Conservation (phyloP, 768 basidiomycete species). For the Neoboletus brunneissimus region DNA sequence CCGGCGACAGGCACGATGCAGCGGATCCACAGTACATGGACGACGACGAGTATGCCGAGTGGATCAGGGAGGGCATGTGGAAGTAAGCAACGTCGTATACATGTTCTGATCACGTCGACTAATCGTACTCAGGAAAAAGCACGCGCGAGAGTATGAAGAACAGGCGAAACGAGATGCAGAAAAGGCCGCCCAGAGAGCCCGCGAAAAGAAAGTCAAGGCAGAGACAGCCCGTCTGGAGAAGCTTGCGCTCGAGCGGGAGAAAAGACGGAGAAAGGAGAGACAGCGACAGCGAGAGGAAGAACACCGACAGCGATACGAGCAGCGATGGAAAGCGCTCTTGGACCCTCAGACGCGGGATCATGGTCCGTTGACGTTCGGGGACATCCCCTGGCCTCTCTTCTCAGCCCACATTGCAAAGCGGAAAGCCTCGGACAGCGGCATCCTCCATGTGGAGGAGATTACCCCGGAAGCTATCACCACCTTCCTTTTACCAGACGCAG, state of each 20-base stretch:
- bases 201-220: constrained; percentile 50
- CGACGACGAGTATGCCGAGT: constrained; percentile 86
- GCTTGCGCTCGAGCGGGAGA: constrained; percentile 51
- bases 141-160: constrained; percentile 65
- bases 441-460: constrained; percentile 45
- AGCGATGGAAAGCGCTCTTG: constrained; percentile 54
- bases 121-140: constrained; percentile 50
- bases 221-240: constrained; percentile 54
- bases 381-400: constrained; percentile 75
- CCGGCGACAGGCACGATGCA: constrained; percentile 40
- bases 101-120: neutral
- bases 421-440: constrained; percentile 9
- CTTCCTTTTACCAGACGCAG: constrained; percentile 49
- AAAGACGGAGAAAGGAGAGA: constrained; percentile 46
- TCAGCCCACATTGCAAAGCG: constrained; percentile 26
- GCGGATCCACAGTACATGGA: constrained; percentile 55
- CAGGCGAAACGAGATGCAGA: constrained; percentile 53
- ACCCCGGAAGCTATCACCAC: constrained; percentile 52
- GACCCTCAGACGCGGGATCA: constrained; percentile 25
- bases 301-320: constrained; percentile 53
- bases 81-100: constrained; percentile 41
- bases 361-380: constrained; percentile 43
- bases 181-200: constrained; percentile 49
- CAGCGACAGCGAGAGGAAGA: constrained; percentile 42
- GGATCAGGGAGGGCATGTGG: constrained; percentile 86